These are phyloP conservation scores for Flaveria floridana DNA, from an alignment of 140 eudicot species.

Conservation along the genomic window DNA sequence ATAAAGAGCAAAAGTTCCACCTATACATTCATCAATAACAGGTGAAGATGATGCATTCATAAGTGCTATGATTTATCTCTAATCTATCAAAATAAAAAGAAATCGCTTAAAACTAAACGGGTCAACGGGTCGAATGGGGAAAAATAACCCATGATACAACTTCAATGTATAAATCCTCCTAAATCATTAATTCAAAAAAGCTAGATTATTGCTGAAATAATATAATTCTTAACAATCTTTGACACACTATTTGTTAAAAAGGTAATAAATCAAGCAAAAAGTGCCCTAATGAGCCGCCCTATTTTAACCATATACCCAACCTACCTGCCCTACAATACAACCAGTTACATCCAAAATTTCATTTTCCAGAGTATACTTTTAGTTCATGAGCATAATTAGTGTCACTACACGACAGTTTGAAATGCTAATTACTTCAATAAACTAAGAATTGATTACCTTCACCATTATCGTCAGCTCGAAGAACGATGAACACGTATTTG, in stretches of 20 bases:
- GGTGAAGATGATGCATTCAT: not conserved
- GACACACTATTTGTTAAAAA: not conserved
- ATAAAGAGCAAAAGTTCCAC: conserved; percentile 72
- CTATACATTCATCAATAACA: conserved; percentile 41
- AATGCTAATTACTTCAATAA: not conserved
- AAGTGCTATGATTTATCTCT: not conserved
- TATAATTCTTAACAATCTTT: not conserved
- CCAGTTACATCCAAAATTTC: conserved; percentile 18
- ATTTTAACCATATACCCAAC: not conserved
- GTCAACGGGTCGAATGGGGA: not conserved
- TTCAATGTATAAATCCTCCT: not conserved
- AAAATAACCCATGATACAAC: not conserved
- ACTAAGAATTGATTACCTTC: conserved; percentile 45
- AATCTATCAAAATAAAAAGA: not conserved
- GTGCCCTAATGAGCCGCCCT: not conserved
- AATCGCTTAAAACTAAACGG: not conserved
- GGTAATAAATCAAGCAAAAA: not conserved
- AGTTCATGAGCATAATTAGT: conserved; percentile 10
- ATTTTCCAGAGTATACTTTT: not conserved
- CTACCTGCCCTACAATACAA: not conserved
- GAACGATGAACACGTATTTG: conserved; percentile 66
- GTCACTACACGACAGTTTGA: not conserved
- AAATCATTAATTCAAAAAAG: not conserved
- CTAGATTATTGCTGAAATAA: not conserved
- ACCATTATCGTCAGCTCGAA: conserved; percentile 65